Evolutionary conservation across 2,329 filamentous ascomycete genomes (phyloP).

Genomic region (Pleoardoris graminearum): DNA sequence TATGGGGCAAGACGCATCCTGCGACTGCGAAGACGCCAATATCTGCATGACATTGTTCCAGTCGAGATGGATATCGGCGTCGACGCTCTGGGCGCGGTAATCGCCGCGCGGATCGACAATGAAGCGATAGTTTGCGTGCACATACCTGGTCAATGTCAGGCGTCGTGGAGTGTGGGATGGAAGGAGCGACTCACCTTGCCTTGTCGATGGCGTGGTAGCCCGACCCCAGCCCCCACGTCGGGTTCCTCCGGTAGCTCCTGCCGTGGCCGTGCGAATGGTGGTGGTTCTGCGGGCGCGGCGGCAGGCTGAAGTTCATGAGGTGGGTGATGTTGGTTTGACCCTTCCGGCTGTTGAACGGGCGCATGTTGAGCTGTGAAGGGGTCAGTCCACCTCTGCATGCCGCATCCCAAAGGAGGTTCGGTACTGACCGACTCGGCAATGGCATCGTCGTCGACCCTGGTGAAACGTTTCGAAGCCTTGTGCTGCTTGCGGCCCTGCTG

Average conservation of each 20-base stretch:
- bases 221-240: slow-evolving; percentile 82
- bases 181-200: slow-evolving; percentile 62
- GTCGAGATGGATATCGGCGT: slow-evolving; percentile 86
- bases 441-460: slow-evolving; percentile 78
- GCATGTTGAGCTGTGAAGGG: slow-evolving; percentile 61
- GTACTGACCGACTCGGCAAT: slow-evolving; percentile 75
- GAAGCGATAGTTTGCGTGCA: slow-evolving; percentile 97
- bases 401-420: background rate
- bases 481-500: slow-evolving; percentile 81
- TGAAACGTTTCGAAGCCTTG: slow-evolving; percentile 75
- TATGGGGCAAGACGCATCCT: slow-evolving; percentile 88
- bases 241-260: slow-evolving; percentile 63
- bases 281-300: slow-evolving; percentile 69
- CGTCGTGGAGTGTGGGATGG: background rate
- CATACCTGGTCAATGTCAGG: slow-evolving; percentile 59
- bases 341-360: slow-evolving; percentile 69
- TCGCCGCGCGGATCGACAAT: slow-evolving; percentile 81
- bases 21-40: slow-evolving; percentile 85
- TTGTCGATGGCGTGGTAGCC: slow-evolving; percentile 92
- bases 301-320: slow-evolving; percentile 85
- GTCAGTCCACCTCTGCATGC: slow-evolving; percentile 14
- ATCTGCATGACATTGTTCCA: slow-evolving; percentile 92
- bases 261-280: slow-evolving; percentile 60
- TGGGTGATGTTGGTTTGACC: slow-evolving; percentile 98
- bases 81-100: slow-evolving; percentile 78